Evolutionary conservation across 2,329 filamentous ascomycete genomes (phyloP), one percentile per base, ranked within the genome.

Genomic region (Fusarium staphyleae): DNA sequence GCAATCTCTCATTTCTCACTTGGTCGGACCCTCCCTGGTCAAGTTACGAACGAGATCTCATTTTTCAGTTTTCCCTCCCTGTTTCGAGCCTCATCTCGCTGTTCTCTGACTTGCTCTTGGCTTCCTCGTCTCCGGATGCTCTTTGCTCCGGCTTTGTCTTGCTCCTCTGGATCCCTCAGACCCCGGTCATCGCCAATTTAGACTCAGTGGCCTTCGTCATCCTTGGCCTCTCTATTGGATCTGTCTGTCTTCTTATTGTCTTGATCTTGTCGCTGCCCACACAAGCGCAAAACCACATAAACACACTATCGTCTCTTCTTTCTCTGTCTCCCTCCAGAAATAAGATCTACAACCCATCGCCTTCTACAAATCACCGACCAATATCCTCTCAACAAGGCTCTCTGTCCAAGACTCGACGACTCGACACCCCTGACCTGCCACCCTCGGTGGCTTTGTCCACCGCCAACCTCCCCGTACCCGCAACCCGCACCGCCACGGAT

Each of bases 21-120:
- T 41, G 18, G 39, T 13, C 35, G 37, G 52, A 41, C 54, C 54
- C 57, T 35, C 54, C 58, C 57, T 35, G 41, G 53, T 35, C 55
- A 48, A 62, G 43, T 36, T 39, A 19, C 42, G 24, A 33, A 32
- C 22, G 49, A 35, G 44, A 59, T 61, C 42, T 61, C 58, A 61
- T 42, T 52, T 62, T 55, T 61, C 58, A 58, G 13, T 44, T 61
- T 51, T 59, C 30, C 32, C 45, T 61, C 59, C 54, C 54, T 61
- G 57, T 50, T 59, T 35, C 33, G 14, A 51, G 50, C 44, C 36
- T 58, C 36, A 52, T 12, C 19, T 47, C 40, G n/a, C 22, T 43
- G 34, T 26, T 52, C 14, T 54, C 41, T 34, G 24, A 34, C 40
- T 53, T 46, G 48, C 39, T 48, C 28, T 18, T 40, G 33, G 47